A percentile compares a stretch with the other conserved stretches of the same genome.
Evolutionary conservation across 2,329 filamentous ascomycete species (phyloP).

Genomic region (Ceratocystis eucalypticola): DNA sequence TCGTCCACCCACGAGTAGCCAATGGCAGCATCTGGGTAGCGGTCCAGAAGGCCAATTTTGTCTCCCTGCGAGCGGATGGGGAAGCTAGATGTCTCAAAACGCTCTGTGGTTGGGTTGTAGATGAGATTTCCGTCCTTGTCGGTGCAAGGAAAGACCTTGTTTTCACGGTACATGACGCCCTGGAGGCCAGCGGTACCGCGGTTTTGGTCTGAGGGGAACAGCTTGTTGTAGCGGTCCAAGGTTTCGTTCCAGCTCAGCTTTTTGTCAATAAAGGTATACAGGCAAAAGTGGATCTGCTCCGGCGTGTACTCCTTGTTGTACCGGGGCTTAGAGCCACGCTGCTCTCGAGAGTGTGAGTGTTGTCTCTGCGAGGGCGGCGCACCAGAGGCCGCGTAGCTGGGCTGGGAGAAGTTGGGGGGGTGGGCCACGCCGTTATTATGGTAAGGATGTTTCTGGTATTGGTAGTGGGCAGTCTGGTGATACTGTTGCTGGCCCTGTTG

Average conservation of each 20-base stretch:
- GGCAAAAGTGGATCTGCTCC: constrained; percentile 33
- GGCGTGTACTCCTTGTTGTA: constrained; percentile 33
- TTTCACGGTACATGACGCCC: constrained; percentile 34
- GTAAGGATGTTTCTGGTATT: background rate
- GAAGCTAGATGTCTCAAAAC: constrained; percentile 10
- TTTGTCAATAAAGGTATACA: constrained; percentile 33
- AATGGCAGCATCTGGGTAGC: constrained; percentile 37
- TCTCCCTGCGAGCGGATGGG: constrained; percentile 23
- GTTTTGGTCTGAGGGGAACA: constrained; percentile 18
- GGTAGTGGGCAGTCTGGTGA: background rate
- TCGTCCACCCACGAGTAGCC: constrained; percentile 33
- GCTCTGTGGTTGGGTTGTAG: constrained; percentile 29
- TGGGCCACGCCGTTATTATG: background rate
- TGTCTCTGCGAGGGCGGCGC: background rate
- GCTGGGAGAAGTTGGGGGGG: constrained; percentile 1
- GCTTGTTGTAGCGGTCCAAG: constrained; percentile 13
- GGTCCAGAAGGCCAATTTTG: constrained; percentile 25
- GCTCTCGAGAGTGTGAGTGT: background rate
- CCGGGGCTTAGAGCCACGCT: constrained; percentile 19
- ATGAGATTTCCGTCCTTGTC: constrained; percentile 30
- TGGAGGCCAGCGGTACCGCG: constrained; percentile 27
- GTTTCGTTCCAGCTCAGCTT: constrained; percentile 29
- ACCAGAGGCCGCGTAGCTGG: background rate
- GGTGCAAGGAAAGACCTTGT: constrained; percentile 31
- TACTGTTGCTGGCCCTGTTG: background rate